Percentiles rank a stretch among this genome's conserved stretches.
These are phyloP conservation scores for Rosa chinensis DNA, from an alignment of 306 rosid genomes.

Conservation along the genomic window DNA sequence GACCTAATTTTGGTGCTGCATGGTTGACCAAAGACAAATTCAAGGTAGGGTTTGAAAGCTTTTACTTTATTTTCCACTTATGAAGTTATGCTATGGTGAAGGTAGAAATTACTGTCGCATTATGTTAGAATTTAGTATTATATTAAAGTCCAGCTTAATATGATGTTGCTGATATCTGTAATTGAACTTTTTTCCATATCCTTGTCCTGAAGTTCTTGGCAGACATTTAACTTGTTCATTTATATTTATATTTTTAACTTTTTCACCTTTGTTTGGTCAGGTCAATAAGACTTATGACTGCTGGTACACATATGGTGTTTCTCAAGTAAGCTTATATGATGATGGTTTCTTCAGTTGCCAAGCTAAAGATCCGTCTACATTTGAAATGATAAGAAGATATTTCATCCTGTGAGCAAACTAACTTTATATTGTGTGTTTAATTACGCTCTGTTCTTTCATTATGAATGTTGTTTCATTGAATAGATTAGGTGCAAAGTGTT, in stretches of 20 bases:
- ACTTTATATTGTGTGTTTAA: neutral
- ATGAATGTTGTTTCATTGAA: neutral
- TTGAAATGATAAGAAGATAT: slow-evolving; percentile 67
- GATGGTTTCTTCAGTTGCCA: slow-evolving; percentile 73
- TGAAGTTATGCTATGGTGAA: slow-evolving; percentile 1
- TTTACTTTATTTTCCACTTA: slow-evolving; percentile 4
- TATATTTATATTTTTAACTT: slow-evolving; percentile 18
- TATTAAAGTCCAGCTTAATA: neutral
- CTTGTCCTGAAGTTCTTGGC: neutral
- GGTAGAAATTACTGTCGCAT: slow-evolving; percentile 14
- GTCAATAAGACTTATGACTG: slow-evolving; percentile 84
- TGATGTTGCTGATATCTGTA: slow-evolving; percentile 5
- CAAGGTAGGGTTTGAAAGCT: slow-evolving; percentile 53
- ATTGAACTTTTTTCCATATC: neutral
- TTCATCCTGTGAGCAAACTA: slow-evolving; percentile 58
- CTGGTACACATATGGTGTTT: slow-evolving; percentile 79
- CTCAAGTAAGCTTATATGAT: slow-evolving; percentile 68
- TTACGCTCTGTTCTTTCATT: neutral
- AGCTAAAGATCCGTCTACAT: slow-evolving; percentile 63
- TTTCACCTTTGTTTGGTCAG: slow-evolving; percentile 40
- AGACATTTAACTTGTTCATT: neutral
- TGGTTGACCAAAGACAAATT: slow-evolving; percentile 88
- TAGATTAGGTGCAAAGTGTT: neutral
- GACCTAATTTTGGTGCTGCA: slow-evolving; percentile 92
- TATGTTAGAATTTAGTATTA: neutral